These are phyloP conservation scores for Tetrahymena elliotti DNA, from an alignment of 73 alveolate genomes.

Conservation along the genomic window DNA sequence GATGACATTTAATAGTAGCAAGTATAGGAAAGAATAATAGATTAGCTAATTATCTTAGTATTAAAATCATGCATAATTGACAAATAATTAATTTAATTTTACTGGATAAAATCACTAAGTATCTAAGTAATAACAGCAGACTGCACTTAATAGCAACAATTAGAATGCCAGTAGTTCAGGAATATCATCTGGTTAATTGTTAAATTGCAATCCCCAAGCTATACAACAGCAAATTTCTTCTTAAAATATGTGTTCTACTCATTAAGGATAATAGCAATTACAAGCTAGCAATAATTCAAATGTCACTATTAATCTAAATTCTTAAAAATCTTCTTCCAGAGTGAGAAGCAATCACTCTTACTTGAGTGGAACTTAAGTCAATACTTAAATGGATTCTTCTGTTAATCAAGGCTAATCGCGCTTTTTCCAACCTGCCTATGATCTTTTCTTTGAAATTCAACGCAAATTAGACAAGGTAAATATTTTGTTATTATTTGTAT, in stretches of 20 bases:
- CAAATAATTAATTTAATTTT: not conserved
- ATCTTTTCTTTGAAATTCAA: not conserved
- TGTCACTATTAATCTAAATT: not conserved
- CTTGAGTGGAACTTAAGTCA: not conserved
- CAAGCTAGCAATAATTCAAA: not conserved
- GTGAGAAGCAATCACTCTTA: not conserved
- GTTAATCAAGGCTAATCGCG: not conserved
- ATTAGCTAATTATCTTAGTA: not conserved
- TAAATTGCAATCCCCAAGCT: not conserved
- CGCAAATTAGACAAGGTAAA: not conserved
- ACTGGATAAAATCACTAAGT: not conserved
- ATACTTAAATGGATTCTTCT: not conserved
- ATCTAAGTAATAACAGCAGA: not conserved
- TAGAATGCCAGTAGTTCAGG: not conserved
- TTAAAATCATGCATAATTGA: not conserved
- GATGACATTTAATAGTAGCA: not conserved
- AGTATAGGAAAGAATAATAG: not conserved
- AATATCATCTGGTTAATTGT: not conserved
- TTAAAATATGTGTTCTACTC: not conserved
- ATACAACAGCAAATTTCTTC: not conserved
- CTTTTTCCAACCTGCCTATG: not conserved
- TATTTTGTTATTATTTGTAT: not conserved
- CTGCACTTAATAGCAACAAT: not conserved
- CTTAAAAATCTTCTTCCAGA: not conserved
- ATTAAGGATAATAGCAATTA: not conserved